These are phyloP conservation scores for Pittosporum tobira DNA, from an alignment of 129 eudicot species.

Conservation along the genomic window DNA sequence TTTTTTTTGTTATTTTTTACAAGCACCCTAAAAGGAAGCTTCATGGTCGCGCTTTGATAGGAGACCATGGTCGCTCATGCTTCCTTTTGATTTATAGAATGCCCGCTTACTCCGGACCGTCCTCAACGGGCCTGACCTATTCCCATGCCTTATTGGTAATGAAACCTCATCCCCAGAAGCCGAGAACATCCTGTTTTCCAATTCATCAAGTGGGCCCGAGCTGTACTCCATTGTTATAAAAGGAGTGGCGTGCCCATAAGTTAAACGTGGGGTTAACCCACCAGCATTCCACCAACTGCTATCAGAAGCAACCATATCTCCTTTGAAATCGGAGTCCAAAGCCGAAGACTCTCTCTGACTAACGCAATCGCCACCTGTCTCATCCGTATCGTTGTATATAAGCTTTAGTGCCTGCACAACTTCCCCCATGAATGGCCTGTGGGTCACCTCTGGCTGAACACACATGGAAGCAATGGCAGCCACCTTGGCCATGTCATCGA, in stretches of 20 bases:
- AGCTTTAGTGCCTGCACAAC: constrained; percentile 93
- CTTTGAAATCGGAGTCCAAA: constrained; percentile 55
- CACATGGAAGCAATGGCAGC: constrained; percentile 97
- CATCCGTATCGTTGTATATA: constrained; percentile 75
- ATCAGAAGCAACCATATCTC: constrained; percentile 58
- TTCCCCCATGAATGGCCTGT: constrained; percentile 98
- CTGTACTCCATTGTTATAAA: constrained; percentile 89
- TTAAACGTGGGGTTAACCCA: constrained; percentile 48
- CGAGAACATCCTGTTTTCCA: constrained; percentile 52
- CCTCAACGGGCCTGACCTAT: constrained; percentile 78
- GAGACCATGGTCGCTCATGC: constrained; percentile 77
- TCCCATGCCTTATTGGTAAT: constrained; percentile 51
- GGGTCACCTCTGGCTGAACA: constrained; percentile 89
- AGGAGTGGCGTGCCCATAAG: constrained; percentile 54
- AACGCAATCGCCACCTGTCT: constrained; percentile 54
- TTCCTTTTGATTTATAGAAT: constrained; percentile 61
- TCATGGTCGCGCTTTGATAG: constrained; percentile 37
- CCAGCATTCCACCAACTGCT: constrained; percentile 96
- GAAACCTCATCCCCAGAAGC: constrained; percentile 41
- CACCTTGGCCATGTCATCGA: constrained; percentile 87
- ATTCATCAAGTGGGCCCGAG: constrained; percentile 71
- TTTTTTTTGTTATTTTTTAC: too few species aligned
- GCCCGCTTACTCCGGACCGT: constrained; percentile 60
- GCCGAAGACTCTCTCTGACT: constrained; percentile 67
- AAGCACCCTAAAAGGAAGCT: constrained; percentile 42